A percentile compares a stretch with the other conserved stretches of the same genome.
These are phyloP conservation scores for Acacia pycnantha DNA, from an alignment of 331 rosid species.

Conservation along the genomic window DNA sequence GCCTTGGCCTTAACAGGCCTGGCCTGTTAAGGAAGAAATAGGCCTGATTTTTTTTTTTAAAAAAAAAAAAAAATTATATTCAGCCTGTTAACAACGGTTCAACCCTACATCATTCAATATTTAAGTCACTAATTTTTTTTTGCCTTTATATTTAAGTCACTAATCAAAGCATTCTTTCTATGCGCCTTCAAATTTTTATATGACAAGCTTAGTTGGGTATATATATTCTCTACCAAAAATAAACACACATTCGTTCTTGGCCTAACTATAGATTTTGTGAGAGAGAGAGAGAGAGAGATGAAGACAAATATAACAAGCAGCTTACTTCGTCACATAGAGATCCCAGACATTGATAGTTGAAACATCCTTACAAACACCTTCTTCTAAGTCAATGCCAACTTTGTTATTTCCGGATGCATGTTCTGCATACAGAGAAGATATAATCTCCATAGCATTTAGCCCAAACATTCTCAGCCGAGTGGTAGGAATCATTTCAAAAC, in stretches of 20 bases:
- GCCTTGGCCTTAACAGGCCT: no score
- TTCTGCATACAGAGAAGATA: slow-evolving; percentile 92
- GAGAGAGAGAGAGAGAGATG: not conserved
- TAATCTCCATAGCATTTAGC: slow-evolving; percentile 91
- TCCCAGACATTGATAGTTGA: slow-evolving; percentile 72
- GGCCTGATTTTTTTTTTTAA: no score
- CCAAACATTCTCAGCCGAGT: slow-evolving; percentile 97
- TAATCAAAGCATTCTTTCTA: not conserved
- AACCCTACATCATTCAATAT: slow-evolving; percentile 17
- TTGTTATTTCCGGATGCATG: slow-evolving; percentile 92
- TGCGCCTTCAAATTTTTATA: not conserved
- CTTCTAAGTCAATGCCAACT: slow-evolving; percentile 90
- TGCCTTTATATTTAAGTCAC: not conserved
- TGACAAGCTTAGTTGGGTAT: not conserved
- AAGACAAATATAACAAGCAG: slow-evolving; percentile 3
- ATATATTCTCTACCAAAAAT: not conserved
- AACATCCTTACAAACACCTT: slow-evolving; percentile 78
- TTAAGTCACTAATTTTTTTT: not conserved
- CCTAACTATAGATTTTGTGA: not conserved
- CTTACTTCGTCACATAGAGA: slow-evolving; percentile 87
- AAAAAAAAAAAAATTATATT: no score
- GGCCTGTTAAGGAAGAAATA: no score
- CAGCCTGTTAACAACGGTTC: no score
- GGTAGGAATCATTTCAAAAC: slow-evolving; percentile 94
- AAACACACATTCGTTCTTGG: not conserved